Percentiles rank a stretch among this genome's conserved stretches.
These are phyloP conservation scores for Epicoccum sorghinum DNA, from an alignment of 2,329 filamentous ascomycete species.

Conservation along the genomic window DNA sequence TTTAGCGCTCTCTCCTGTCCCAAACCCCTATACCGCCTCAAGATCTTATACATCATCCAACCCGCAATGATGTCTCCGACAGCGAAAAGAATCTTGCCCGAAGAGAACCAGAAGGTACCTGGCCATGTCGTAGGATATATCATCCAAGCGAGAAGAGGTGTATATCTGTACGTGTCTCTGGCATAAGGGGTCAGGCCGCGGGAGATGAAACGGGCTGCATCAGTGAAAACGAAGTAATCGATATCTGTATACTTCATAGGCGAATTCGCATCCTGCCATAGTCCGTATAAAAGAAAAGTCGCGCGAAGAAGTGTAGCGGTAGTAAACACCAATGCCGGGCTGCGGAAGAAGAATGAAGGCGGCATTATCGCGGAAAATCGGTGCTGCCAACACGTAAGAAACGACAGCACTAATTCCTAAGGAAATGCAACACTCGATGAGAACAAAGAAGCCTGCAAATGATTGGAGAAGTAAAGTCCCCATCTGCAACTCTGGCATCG, in stretches of 20 bases:
- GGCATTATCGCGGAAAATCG: constrained; percentile 22
- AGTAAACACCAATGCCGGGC: constrained; percentile 48
- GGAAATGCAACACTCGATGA: not conserved
- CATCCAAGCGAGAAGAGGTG: constrained; percentile 89
- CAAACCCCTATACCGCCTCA: constrained; percentile 50
- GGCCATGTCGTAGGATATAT: constrained; percentile 77
- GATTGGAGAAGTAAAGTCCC: constrained; percentile 5
- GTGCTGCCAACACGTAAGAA: not conserved
- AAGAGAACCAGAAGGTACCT: constrained; percentile 71
- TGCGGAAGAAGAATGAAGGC: constrained; percentile 42
- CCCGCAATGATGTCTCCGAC: constrained; percentile 83
- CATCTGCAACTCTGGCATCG: not conserved
- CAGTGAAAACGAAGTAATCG: constrained; percentile 97
- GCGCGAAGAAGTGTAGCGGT: constrained; percentile 68
- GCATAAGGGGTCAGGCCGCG: constrained; percentile 77
- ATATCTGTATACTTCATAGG: constrained; percentile 98
- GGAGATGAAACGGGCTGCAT: constrained; percentile 80
- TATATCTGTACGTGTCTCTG: constrained; percentile 95
- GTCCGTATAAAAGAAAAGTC: constrained; percentile 81
- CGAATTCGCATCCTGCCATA: constrained; percentile 90
- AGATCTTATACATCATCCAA: constrained; percentile 70
- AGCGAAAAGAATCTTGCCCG: constrained; percentile 87
- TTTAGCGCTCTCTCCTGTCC: constrained; percentile 62
- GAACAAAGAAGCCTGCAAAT: not conserved
- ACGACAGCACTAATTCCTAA: not conserved